Evolutionary conservation across 371 early-diverging fungal genomes (phyloP), one percentile per base, ranked within the genome.

Genomic region (Mortierella sp.): DNA sequence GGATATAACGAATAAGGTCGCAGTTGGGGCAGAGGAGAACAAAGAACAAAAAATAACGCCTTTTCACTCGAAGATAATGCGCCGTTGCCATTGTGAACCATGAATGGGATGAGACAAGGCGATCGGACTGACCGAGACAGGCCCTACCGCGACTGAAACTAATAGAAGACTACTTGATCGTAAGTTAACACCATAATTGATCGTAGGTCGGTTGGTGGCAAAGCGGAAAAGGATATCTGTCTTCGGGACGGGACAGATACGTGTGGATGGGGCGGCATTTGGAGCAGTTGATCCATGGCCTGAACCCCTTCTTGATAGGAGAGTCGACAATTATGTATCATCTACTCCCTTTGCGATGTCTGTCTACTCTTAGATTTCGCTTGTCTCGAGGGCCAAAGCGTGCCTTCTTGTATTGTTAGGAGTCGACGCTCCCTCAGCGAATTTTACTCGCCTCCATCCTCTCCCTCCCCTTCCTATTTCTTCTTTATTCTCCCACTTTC

Each of bases 61-160:
- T 35, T 35, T 35, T 35, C 35, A 35, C 35, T 35, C 24, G 68
- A 8, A 21, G 21, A 63, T 5, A 51, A 51, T 18, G 21, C 21
- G 18, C 21, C 48, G 48, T 56, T 1, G 18, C 21, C 48, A 11
- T 56, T 1, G 6, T 56, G n/a, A n/a, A 8, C n/a, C 11, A 56
- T n/a, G 24, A 18, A 49, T 4, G 51, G 5, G 21, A 51, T 51
- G 21, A 41, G 41, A 38, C 38, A 68, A 68, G 24, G 24, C 24
- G 38, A 68, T 68, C 68, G 68, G 41, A 41, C 38, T 68, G 68
- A 24, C 68, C 68, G 68, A 68, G 68, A 68, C 68, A 38, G 41
- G 41, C 68, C 41, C 68, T 41, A 68, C 68, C 68, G 68, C 68
- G 21, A 41, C 24, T 68, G 43, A 41, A 68, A 68, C 38, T 68